phyloP scores from a whole-genome alignment of 805 yeast species.

The Cyberlindnera galapagoensis region DNA sequence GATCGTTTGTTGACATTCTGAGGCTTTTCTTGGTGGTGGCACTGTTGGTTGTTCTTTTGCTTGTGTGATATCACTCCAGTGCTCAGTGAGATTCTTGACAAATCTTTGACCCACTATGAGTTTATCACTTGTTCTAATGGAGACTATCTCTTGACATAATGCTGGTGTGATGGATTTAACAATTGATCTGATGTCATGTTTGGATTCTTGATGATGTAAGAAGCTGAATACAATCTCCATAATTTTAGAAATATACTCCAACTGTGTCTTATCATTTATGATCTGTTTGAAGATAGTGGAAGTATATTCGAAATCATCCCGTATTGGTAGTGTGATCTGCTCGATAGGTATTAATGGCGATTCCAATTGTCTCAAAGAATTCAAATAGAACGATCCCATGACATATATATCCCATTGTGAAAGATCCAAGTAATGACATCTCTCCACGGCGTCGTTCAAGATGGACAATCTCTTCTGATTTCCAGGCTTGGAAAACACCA shows the following conservation, averaged over 20 bases:
- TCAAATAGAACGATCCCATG: slow-evolving; percentile 35
- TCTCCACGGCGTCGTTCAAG: slow-evolving; percentile 40
- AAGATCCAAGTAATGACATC: slow-evolving; percentile 52
- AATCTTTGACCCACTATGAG: slow-evolving; percentile 47
- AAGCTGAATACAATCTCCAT: slow-evolving; percentile 42
- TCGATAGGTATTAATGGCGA: slow-evolving; percentile 46
- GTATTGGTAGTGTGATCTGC: slow-evolving; percentile 45
- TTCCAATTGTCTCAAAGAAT: slow-evolving; percentile 46
- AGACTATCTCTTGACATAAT: slow-evolving; percentile 44
- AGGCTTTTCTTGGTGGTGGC: slow-evolving; percentile 15
- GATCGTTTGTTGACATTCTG: slow-evolving; percentile 5
- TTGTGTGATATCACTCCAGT: slow-evolving; percentile 31
- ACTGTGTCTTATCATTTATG: slow-evolving; percentile 22
- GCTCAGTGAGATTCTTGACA: slow-evolving; percentile 43
- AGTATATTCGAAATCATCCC: slow-evolving; percentile 42
- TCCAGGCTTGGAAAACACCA: slow-evolving; percentile 53
- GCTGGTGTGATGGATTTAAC: slow-evolving; percentile 33
- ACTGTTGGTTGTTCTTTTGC: slow-evolving; percentile 8
- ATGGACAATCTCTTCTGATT: slow-evolving; percentile 39
- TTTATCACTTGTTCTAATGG: slow-evolving; percentile 38
- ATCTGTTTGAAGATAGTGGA: slow-evolving; percentile 29
- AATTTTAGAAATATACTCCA: slow-evolving; percentile 32
- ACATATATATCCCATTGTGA: slow-evolving; percentile 57
- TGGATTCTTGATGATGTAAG: slow-evolving; percentile 34
- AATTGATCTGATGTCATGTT: slow-evolving; percentile 29